A percentile compares a stretch with the other conserved stretches of the same genome.
These are phyloP conservation scores for Venturia nashicola DNA, from an alignment of 2,329 filamentous ascomycete species.

Conservation along the genomic window DNA sequence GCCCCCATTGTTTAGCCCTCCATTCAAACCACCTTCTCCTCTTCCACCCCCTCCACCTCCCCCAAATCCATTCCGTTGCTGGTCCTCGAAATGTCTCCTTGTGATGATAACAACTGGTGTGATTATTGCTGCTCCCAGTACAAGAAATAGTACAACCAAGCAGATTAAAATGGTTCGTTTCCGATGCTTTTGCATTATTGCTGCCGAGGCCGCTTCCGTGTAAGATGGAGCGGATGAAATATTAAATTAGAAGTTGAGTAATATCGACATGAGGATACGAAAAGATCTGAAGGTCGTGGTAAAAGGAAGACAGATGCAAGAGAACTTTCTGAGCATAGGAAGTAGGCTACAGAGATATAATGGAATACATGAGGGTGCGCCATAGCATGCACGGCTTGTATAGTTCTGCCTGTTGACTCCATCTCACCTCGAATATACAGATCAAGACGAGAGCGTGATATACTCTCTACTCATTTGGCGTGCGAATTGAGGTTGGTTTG, in stretches of 20 bases:
- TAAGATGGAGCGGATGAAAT: not conserved
- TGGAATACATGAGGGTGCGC: not conserved
- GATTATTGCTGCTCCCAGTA: not conserved
- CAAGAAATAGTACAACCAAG: not conserved
- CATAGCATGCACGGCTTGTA: not conserved
- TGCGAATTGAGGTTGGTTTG: slow-evolving; percentile 3
- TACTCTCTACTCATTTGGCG: slow-evolving; percentile 1
- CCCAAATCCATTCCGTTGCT: not conserved
- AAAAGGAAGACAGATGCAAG: not conserved
- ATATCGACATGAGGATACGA: not conserved
- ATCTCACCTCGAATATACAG: slow-evolving; percentile 1
- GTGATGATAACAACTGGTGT: not conserved
- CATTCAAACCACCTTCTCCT: not conserved
- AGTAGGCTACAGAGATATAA: not conserved
- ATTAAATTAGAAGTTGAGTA: not conserved
- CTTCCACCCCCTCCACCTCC: not conserved
- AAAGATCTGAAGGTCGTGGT: not conserved
- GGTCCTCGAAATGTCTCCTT: not conserved
- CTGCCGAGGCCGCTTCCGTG: not conserved
- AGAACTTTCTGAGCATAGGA: not conserved
- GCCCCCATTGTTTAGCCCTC: not conserved
- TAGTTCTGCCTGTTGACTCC: not conserved
- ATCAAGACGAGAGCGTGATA: not conserved
- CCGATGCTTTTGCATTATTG: not conserved
- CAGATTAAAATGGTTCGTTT: not conserved